Evolutionary conservation across 192 early-diverging fungal species (phyloP).

Genomic region (Neocallimastix lanati): DNA sequence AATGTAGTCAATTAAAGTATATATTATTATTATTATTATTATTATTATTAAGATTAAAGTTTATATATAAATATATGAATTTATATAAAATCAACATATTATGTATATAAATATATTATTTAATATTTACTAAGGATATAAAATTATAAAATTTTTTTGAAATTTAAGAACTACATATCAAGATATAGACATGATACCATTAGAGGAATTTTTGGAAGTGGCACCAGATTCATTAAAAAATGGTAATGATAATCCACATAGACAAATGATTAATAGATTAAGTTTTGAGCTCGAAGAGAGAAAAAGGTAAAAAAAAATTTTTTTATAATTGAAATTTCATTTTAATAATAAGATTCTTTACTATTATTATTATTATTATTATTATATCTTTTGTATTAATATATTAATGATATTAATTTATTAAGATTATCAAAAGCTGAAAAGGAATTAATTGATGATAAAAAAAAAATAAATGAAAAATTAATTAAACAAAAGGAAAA

Average conservation of each 20-base stretch:
- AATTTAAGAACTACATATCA: constrained; percentile 40
- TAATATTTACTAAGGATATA: no score
- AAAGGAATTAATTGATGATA: not conserved
- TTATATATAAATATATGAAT: no score
- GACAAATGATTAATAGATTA: constrained; percentile 30
- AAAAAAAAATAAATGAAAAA: not conserved
- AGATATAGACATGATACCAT: constrained; percentile 19
- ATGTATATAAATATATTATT: no score
- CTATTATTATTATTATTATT: no score
- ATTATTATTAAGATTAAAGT: no score
- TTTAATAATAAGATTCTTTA: no score
- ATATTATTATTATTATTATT: not conserved
- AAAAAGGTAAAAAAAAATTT: constrained; percentile 2
- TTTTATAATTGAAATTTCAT: no score
- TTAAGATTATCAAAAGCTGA: not conserved
- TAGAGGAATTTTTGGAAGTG: constrained; percentile 12
- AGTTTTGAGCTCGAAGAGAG: constrained; percentile 29
- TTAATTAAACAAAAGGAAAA: not conserved
- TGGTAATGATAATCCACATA: constrained; percentile 14
- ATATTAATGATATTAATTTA: no score
- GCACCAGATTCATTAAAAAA: constrained; percentile 9
- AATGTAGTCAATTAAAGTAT: constrained; percentile 31
- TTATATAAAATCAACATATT: no score
- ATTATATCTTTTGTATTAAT: no score
- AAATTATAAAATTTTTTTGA: no score